phyloP scores from a whole-genome alignment of 768 basidiomycete species.

The Pleurotus djamor region DNA sequence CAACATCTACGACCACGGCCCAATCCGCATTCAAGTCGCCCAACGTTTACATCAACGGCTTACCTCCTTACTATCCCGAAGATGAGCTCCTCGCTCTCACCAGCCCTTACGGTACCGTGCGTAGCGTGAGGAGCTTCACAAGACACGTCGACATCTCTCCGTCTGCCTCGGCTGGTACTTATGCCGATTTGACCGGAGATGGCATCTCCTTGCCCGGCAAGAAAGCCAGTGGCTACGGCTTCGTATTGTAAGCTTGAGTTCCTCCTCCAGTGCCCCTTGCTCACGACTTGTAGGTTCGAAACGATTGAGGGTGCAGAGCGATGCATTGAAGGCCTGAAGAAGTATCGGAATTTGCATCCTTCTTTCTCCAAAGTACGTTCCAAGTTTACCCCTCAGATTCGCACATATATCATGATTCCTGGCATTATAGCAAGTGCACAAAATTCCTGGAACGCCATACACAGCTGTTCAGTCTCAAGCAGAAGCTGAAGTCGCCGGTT shows the following conservation, averaged over 20 bases:
- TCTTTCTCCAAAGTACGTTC: constrained; percentile 77
- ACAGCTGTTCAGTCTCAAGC: constrained; percentile 24
- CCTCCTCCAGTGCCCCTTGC: background rate
- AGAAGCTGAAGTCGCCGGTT: constrained; percentile 10
- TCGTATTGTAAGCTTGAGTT: constrained; percentile 6
- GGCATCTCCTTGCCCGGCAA: constrained; percentile 8
- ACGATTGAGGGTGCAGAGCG: constrained; percentile 65
- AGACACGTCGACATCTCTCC: constrained; percentile 55
- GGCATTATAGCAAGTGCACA: constrained; percentile 55
- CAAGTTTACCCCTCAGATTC: constrained; percentile 1
- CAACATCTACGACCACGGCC: background rate
- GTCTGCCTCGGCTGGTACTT: constrained; percentile 44
- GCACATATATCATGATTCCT: constrained; percentile 1
- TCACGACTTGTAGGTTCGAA: constrained; percentile 49
- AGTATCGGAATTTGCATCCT: constrained; percentile 78
- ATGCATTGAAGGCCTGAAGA: constrained; percentile 70
- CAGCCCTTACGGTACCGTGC: constrained; percentile 66
- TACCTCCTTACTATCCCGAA: constrained; percentile 81
- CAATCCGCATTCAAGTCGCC: constrained; percentile 45
- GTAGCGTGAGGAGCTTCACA: constrained; percentile 83
- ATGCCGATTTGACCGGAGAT: background rate
- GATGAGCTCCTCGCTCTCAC: constrained; percentile 75
- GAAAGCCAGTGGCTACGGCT: constrained; percentile 7
- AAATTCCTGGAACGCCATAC: constrained; percentile 76
- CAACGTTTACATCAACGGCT: constrained; percentile 87